Evolutionary conservation across 2,329 filamentous ascomycete species (phyloP), one percentile per base, ranked within the genome.

Genomic region (Cytospora paraplurivora): DNA sequence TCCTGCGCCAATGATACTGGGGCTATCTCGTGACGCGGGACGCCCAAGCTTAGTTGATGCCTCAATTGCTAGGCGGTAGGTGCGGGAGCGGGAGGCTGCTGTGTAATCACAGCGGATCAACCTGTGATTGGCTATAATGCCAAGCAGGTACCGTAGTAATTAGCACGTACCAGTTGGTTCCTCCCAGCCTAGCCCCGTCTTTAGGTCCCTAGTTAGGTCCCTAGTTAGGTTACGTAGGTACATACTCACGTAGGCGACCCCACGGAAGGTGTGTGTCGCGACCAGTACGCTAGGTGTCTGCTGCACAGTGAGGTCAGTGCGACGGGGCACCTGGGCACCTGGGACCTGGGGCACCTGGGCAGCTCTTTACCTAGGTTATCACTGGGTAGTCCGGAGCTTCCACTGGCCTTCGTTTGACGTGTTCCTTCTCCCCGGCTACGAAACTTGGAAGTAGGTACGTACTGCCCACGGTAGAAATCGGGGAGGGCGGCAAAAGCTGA

Each of bases 61-160:
- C 62, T 66, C 62, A 55, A 58, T 64, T 64, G 47, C 56, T 53
- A 66, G 64, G 64, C 64, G 32, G 13, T 32, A 44, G 56, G 56
- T 32, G 12, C 13, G 6, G 17, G 13, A 13, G 37, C 33, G 44
- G 12, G 15, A 11, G 17, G 56, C 59, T 54, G 50, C 41, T 64
- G 33, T 47, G 64, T 63, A 59, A 61, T 61, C 21, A 54, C n/a
- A 21, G n/a, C 56, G 64, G 62, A 63, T 63, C 62, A 61, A 59
- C 33, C 51, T 58, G 37, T 63, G 61, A 66, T 66, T 66, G 64
- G 60, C 7, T 35, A 2, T 4, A 8, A 8, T 1, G 19, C 15
- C 8, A 21, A 19, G 34, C 44, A 47, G 19, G n/a, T 21, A 37
- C 35, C 6, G 8, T 37, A 10, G 44, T 47, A 47, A 47, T 47